These are phyloP conservation scores for Lavandula angustifolia DNA, from an alignment of 257 asterid genomes.

Conservation along the genomic window DNA sequence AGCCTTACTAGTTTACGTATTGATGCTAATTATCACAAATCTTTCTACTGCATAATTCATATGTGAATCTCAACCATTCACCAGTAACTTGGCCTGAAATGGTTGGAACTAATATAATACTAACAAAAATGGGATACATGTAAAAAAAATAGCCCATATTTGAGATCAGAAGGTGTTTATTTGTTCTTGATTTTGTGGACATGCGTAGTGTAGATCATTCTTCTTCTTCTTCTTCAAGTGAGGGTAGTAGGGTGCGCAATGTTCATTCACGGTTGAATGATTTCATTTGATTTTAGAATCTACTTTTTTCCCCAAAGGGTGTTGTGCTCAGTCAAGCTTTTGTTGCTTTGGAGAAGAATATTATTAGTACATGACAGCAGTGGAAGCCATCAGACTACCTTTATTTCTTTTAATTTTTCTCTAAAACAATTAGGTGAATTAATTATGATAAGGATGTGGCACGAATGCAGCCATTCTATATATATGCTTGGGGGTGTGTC, in stretches of 20 bases:
- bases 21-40: too few species aligned
- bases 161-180: conserved; percentile 39
- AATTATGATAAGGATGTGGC: conserved; percentile 17
- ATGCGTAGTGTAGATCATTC: too few species aligned
- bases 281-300: conserved; percentile 35
- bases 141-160: conserved; percentile 50
- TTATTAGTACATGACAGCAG: conserved; percentile 36
- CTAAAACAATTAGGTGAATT: conserved; percentile 1
- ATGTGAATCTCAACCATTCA: too few species aligned
- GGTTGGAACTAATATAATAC: conserved; percentile 49
- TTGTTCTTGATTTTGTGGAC: conserved; percentile 20
- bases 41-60: too few species aligned
- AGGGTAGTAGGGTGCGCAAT: too few species aligned
- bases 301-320: conserved; percentile 16
- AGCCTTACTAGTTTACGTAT: too few species aligned
- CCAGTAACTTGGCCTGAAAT: conserved; percentile 72
- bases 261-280: conserved; percentile 44
- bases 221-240: too few species aligned
- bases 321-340: conserved; percentile 39
- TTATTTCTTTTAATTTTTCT: conserved; percentile 18
- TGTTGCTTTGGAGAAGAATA: conserved; percentile 61
- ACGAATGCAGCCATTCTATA: conserved; percentile 25
- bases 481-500: too few species aligned
- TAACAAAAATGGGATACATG: conserved; percentile 38
- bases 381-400: conserved; percentile 48